phyloP scores from a whole-genome alignment of 148 eudicot species.

The Polygonum maritimum region DNA sequence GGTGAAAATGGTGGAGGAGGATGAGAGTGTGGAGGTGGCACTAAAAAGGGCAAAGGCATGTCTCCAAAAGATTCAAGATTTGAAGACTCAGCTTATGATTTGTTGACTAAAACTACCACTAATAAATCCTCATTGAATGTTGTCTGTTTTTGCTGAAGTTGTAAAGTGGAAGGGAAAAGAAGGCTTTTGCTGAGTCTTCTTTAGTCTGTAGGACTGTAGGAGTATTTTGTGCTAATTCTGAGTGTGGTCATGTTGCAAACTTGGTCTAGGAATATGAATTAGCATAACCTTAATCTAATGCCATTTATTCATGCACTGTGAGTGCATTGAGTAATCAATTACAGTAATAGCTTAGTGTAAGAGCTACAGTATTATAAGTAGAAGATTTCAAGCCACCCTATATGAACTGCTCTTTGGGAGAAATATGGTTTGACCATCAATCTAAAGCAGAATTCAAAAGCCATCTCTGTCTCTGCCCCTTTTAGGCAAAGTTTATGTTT shows the following conservation, averaged over 20 bases:
- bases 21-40: conserved; percentile 41
- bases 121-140: not conserved
- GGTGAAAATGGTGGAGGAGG: not conserved
- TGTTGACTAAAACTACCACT: not conserved
- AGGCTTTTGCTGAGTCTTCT: not conserved
- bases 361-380: no score
- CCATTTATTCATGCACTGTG: no score
- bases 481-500: no score
- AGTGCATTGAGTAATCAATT: no score
- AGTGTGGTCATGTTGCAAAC: not conserved
- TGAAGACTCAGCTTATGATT: conserved; percentile 17
- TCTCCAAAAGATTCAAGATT: conserved; percentile 38
- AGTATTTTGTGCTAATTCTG: not conserved
- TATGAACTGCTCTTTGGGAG: no score
- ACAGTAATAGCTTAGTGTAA: no score
- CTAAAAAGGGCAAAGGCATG: conserved; percentile 46
- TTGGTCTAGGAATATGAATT: not conserved
- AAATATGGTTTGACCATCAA: no score
- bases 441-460: no score
- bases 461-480: no score
- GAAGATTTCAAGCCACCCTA: no score
- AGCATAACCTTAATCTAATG: no score
- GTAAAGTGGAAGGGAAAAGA: not conserved
- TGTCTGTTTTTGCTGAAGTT: not conserved
- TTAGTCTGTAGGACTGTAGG: not conserved